Evolutionary conservation across 306 rosid species (phyloP), one percentile per base, ranked within the genome.

Genomic region (Psophocarpus tetragonolobus): DNA sequence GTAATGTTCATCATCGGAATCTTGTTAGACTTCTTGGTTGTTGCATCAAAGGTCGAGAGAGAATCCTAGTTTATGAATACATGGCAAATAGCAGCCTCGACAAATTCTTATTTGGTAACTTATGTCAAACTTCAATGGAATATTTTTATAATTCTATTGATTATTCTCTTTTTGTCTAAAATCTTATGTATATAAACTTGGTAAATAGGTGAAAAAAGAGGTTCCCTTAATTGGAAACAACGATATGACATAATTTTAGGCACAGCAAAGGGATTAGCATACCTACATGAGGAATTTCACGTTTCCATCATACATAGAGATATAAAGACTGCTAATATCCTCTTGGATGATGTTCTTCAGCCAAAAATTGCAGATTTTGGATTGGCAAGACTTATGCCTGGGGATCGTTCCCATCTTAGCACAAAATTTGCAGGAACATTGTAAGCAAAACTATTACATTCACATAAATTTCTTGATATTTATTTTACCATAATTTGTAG

Each of bases 331-430:
- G 78, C 79, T 75, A 91, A 91, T 79, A 91, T 91, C 50, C 96
- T 91, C 13, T 50, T 91, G 20, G 93, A 87, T 62, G 87, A 82
- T 66, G 80, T 77, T 69, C 77, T 88, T 73, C 87, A 63, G 3
- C 83, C 96, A 42, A 87, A 70, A 79, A 88, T 91, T 78, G 90
- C 96, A 26, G 93, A 91, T 73, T 91, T 88, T 74, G 96, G 96
- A 2, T 77, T 91, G 62, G 85, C 68, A 87, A 65, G 91, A 42
- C 90, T 91, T 72, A 36, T 91, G 11, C 91, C 96, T 0, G 86
- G 61, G 73, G 88, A 90, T 62, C 86, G 69, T 53, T 87, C 88
- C 42, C 92, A 90, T 87, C 85, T 90, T 14, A 88, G 85, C 71
- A 87, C 96, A 73, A 83, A 81, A 84, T 80, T 90, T 83, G 96